Evolutionary conservation across 106 monocot genomes (phyloP).

Genomic region (Acorus calamus): DNA sequence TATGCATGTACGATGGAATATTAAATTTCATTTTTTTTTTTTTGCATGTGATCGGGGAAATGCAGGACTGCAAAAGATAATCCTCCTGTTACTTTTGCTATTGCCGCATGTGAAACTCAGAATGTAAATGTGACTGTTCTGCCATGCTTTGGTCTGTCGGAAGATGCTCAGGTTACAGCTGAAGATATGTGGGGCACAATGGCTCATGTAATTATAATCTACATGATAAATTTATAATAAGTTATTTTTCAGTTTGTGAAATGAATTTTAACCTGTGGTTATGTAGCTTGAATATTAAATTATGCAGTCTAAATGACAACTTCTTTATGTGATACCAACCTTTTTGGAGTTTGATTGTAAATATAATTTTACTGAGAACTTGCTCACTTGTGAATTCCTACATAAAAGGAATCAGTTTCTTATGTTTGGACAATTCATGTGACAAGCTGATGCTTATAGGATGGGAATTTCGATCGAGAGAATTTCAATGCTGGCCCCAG

Average conservation of each 20-base stretch:
- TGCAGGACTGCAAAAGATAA: constrained; percentile 93
- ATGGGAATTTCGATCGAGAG: constrained; percentile 69
- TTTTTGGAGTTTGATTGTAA: not conserved
- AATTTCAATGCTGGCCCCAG: constrained; percentile 63
- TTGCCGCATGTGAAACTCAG: constrained; percentile 99
- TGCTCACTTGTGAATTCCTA: not conserved
- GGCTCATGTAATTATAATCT: constrained; percentile 45
- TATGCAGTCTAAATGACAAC: not conserved
- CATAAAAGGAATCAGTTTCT: no score
- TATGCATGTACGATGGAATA: not conserved
- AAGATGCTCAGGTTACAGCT: constrained; percentile 52
- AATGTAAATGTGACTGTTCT: constrained; percentile 96
- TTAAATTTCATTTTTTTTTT: not conserved
- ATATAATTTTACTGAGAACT: not conserved
- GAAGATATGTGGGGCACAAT: constrained; percentile 85
- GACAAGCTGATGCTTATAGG: constrained; percentile 16
- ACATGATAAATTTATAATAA: no score
- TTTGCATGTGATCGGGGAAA: not conserved
- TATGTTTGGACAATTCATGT: no score
- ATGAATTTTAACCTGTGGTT: not conserved
- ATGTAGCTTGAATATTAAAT: not conserved
- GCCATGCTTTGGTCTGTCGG: constrained; percentile 67
- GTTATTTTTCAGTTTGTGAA: no score
- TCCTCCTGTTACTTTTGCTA: constrained; percentile 92
- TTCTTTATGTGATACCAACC: not conserved